phyloP scores from a whole-genome alignment of 495 filamentous ascomycete species.

The Tuber aestivum region DNA sequence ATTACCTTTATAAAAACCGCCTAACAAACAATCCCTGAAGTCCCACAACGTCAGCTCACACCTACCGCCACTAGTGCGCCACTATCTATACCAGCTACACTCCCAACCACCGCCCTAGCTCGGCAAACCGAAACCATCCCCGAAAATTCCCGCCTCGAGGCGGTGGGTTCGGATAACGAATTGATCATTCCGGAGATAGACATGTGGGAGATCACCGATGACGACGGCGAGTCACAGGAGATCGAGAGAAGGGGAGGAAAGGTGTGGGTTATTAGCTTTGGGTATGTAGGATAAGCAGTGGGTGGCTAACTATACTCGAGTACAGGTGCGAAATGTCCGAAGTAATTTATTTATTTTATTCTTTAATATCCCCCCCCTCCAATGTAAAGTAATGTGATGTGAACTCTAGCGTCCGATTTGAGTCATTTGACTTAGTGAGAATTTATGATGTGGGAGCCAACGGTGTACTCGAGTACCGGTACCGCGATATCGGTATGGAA shows the following conservation, averaged over 20 bases:
- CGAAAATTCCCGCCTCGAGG: neutral
- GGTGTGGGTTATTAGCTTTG: neutral
- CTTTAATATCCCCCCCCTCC: too few species aligned
- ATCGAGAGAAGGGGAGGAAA: neutral
- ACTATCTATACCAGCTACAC: neutral
- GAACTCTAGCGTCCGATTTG: neutral
- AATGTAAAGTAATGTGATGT: neutral
- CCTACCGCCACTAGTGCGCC: neutral
- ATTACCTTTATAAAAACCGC: neutral
- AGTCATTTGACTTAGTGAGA: neutral
- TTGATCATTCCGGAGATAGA: conserved; percentile 36
- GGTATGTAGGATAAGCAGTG: neutral
- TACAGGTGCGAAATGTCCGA: neutral
- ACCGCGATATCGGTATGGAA: too few species aligned
- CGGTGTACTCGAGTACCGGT: too few species aligned
- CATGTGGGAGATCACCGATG: conserved; percentile 29
- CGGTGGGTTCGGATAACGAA: conserved; percentile 29
- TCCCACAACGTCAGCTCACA: neutral
- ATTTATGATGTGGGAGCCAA: neutral
- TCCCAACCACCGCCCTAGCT: neutral
- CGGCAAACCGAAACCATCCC: neutral
- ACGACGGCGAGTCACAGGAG: conserved; percentile 11
- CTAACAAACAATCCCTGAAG: neutral
- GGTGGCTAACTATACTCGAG: too few species aligned
- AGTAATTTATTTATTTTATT: neutral